Percentiles rank a stretch among this genome's conserved stretches.
Conservation (phyloP, 805 yeast species). For the Myxozyma lipomycoides region DNA sequence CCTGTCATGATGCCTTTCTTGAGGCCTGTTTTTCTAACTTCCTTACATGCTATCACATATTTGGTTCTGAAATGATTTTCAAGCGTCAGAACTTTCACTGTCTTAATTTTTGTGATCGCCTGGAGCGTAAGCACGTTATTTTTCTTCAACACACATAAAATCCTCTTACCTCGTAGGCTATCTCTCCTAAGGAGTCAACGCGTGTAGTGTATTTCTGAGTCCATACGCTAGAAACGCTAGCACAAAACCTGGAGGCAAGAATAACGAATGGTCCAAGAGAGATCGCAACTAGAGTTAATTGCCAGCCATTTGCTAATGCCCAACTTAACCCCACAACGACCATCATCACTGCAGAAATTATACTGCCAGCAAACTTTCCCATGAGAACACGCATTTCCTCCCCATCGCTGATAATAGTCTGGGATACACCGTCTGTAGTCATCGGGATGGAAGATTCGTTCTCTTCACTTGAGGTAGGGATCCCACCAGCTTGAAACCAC, state of each 20-base stretch:
- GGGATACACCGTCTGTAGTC: slow-evolving; percentile 38
- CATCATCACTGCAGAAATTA: slow-evolving; percentile 52
- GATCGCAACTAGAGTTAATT: slow-evolving; percentile 73
- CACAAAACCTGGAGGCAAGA: slow-evolving; percentile 50
- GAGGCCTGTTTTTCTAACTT: slow-evolving; percentile 30
- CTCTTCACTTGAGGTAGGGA: neutral
- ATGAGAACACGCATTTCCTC: slow-evolving; percentile 69
- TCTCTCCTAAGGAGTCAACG: slow-evolving; percentile 53
- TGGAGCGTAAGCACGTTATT: neutral
- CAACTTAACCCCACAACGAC: slow-evolving; percentile 63
- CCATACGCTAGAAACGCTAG: slow-evolving; percentile 47
- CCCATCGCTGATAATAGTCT: slow-evolving; percentile 70
- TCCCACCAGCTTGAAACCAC: slow-evolving; percentile 42
- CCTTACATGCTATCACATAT: slow-evolving; percentile 33
- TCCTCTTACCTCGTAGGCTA: slow-evolving; percentile 35
- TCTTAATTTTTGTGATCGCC: slow-evolving; percentile 42
- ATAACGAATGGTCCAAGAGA: slow-evolving; percentile 66
- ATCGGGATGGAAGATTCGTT: neutral
- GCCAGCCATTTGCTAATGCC: slow-evolving; percentile 83
- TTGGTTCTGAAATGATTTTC: slow-evolving; percentile 45
- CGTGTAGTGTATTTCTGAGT: slow-evolving; percentile 60
- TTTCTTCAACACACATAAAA: no score
- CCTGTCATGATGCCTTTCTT: slow-evolving; percentile 21
- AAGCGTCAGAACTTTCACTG: slow-evolving; percentile 58
- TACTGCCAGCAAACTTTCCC: slow-evolving; percentile 55